phyloP scores from a whole-genome alignment of 129 eudicot species.

The Artemisia tridentata region DNA sequence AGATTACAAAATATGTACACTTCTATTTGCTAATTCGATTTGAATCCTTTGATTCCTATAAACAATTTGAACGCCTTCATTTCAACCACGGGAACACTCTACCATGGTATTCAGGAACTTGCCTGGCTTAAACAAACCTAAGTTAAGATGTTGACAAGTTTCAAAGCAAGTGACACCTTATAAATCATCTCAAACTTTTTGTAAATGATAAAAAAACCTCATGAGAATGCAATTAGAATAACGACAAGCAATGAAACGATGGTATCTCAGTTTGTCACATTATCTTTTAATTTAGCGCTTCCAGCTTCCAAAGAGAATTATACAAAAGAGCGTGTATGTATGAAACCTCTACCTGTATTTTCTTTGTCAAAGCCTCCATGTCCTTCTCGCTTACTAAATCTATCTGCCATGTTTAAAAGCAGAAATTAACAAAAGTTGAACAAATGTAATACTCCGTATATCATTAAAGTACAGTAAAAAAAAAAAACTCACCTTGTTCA shows the following conservation, averaged over 20 bases:
- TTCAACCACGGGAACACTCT: background rate
- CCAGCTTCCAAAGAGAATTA: conserved; percentile 8
- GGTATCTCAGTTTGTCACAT: conserved; percentile 6
- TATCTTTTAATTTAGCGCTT: conserved; percentile 6
- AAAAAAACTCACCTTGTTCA: conserved; percentile 59
- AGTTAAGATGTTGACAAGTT: background rate
- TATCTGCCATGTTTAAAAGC: conserved; percentile 41
- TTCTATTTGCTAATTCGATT: background rate
- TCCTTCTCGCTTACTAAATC: conserved; percentile 73
- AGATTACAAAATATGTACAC: background rate
- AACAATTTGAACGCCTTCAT: background rate
- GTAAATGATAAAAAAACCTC: too few species aligned
- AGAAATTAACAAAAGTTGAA: background rate
- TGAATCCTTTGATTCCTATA: background rate
- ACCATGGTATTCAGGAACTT: background rate
- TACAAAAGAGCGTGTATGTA: conserved; percentile 1
- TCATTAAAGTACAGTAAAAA: background rate
- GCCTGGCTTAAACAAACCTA: background rate
- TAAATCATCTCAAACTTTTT: background rate
- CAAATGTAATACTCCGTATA: background rate
- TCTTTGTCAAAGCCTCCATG: conserved; percentile 55
- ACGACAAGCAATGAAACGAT: conserved; percentile 1
- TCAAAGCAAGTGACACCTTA: background rate
- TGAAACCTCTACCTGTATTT: conserved; percentile 57
- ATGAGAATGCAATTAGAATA: too few species aligned